These are phyloP conservation scores for Pestalotiopsis sp. DNA, from an alignment of 2,329 filamentous ascomycete species.

Conservation along the genomic window DNA sequence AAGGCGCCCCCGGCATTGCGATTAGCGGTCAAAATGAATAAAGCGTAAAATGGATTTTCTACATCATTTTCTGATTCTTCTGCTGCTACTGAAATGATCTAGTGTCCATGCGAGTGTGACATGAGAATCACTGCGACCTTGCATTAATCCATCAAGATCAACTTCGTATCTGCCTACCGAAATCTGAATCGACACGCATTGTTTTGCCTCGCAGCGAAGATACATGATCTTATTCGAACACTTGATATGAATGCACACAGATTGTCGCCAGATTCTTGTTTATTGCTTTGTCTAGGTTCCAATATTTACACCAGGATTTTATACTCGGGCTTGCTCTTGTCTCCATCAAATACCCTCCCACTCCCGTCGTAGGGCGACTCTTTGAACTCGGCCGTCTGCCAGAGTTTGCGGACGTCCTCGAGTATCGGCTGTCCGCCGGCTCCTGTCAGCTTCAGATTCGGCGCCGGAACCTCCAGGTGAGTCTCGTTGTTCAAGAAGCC, in stretches of 20 bases:
- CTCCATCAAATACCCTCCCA: slow-evolving; percentile 45
- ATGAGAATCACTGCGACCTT: neutral
- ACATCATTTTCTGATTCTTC: neutral
- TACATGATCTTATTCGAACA: neutral
- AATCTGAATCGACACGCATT: neutral
- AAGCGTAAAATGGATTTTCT: neutral
- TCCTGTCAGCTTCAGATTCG: slow-evolving; percentile 45
- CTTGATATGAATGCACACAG: neutral
- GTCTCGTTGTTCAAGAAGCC: slow-evolving; percentile 42
- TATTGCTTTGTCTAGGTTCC: neutral
- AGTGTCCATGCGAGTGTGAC: neutral
- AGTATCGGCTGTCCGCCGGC: slow-evolving; percentile 44
- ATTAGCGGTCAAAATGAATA: neutral
- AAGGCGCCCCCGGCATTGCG: neutral
- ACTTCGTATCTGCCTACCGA: neutral
- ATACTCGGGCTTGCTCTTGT: slow-evolving; percentile 41
- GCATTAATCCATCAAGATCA: too few relatives aligned
- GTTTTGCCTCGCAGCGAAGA: neutral
- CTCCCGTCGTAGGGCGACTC: slow-evolving; percentile 49
- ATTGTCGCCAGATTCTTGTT: neutral
- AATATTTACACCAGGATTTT: slow-evolving; percentile 26
- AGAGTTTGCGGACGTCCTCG: slow-evolving; percentile 32
- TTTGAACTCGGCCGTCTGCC: slow-evolving; percentile 28
- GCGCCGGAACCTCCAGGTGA: slow-evolving; percentile 36
- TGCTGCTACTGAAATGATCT: neutral